phyloP scores from a whole-genome alignment of 345 rosid species.

The Rhodamnia argentea region DNA sequence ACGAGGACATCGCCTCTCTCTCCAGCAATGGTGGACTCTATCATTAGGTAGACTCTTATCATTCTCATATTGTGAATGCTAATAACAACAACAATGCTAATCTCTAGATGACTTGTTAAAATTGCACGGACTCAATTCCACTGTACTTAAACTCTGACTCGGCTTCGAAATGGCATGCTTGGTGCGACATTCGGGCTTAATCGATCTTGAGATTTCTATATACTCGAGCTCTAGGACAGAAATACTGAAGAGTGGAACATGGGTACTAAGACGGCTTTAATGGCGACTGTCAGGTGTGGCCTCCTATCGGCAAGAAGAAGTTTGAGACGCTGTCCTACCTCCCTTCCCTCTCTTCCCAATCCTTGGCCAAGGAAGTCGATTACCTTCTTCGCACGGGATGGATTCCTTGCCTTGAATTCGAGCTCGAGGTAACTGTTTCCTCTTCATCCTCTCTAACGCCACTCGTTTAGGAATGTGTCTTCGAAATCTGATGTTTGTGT shows the following conservation, averaged over 20 bases:
- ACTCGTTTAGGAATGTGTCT: neutral
- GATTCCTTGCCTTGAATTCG: slow-evolving; percentile 27
- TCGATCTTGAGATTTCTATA: neutral
- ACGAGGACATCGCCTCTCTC: slow-evolving; percentile 16
- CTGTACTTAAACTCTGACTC: neutral
- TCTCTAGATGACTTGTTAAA: neutral
- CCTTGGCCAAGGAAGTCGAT: slow-evolving; percentile 1
- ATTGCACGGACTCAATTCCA: neutral
- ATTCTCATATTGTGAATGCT: neutral
- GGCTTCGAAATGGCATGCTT: neutral
- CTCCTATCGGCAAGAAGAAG: slow-evolving; percentile 26
- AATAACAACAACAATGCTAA: no score
- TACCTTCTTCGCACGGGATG: slow-evolving; percentile 13
- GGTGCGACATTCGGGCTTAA: neutral
- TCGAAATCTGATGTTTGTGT: neutral
- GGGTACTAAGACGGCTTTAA: neutral
- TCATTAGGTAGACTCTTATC: neutral
- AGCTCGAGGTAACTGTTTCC: neutral
- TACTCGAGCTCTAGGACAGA: neutral
- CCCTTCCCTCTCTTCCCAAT: slow-evolving; percentile 17
- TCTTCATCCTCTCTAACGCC: neutral
- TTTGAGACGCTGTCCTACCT: slow-evolving; percentile 50
- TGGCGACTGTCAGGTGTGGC: slow-evolving; percentile 8
- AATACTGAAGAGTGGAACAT: neutral
- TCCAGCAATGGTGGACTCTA: slow-evolving; percentile 30